A percentile compares a stretch with the other conserved stretches of the same genome.
Evolutionary conservation across 2,329 filamentous ascomycete species (phyloP).

Genomic region (Allantophomopsis lycopodina): DNA sequence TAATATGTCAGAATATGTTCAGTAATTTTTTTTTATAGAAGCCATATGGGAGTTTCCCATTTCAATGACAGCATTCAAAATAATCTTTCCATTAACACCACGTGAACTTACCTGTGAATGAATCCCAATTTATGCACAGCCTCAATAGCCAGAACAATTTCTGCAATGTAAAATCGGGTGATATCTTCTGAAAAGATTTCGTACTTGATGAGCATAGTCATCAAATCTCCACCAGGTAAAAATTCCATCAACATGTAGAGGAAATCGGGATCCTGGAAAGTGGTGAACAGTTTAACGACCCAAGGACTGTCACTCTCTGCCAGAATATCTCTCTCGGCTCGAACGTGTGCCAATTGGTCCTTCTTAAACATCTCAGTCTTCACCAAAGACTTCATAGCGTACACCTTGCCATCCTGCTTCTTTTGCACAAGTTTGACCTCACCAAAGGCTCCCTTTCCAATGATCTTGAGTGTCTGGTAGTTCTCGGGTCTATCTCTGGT

Average conservation of each 20-base stretch:
- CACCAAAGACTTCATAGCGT: slow-evolving; percentile 94
- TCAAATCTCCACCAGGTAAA: slow-evolving; percentile 90
- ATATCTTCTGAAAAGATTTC: slow-evolving; percentile 99
- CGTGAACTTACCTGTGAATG: slow-evolving; percentile 71
- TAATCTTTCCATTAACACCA: no score
- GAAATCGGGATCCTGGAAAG: slow-evolving; percentile 93
- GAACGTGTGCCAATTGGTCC: slow-evolving; percentile 93
- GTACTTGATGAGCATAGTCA: slow-evolving; percentile 99
- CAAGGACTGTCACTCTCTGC: slow-evolving; percentile 99
- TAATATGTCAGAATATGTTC: slow-evolving; percentile 1
- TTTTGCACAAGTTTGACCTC: slow-evolving; percentile 97
- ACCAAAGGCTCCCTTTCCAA: slow-evolving; percentile 96
- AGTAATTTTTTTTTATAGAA: background rate
- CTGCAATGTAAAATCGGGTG: slow-evolving; percentile 97
- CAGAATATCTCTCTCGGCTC: slow-evolving; percentile 92
- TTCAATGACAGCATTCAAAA: no score
- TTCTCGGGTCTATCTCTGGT: slow-evolving; percentile 90
- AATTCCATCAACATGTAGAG: slow-evolving; percentile 99
- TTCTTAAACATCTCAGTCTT: slow-evolving; percentile 99
- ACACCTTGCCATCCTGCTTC: slow-evolving; percentile 92
- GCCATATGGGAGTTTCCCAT: no score
- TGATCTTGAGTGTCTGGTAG: slow-evolving; percentile 94
- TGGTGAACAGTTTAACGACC: slow-evolving; percentile 97
- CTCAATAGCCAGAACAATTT: slow-evolving; percentile 96
- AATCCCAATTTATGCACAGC: slow-evolving; percentile 96